Percentiles rank a stretch among this genome's conserved stretches.
These are phyloP conservation scores for Trichoderma brevicompactum DNA, from an alignment of 2,329 filamentous ascomycete species.

Conservation along the genomic window DNA sequence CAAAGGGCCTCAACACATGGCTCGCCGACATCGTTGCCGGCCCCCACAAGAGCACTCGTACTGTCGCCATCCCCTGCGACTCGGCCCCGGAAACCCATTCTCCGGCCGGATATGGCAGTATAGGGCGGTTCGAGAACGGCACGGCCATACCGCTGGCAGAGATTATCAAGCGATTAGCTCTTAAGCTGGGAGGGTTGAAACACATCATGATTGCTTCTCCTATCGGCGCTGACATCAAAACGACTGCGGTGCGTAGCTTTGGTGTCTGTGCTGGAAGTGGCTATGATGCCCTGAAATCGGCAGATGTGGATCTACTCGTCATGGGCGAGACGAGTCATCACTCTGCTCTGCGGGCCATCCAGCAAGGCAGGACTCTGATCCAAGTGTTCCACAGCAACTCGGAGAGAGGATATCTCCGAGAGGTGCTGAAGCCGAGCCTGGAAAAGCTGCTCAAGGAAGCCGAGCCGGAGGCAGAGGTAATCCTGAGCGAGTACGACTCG, in stretches of 20 bases:
- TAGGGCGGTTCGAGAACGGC: slow-evolving; percentile 47
- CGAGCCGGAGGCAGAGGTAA: slow-evolving; percentile 60
- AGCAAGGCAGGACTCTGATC: slow-evolving; percentile 80
- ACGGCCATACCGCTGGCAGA: slow-evolving; percentile 46
- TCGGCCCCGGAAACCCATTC: slow-evolving; percentile 50
- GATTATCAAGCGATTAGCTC: slow-evolving; percentile 61
- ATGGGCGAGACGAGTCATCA: slow-evolving; percentile 95
- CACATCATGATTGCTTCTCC: slow-evolving; percentile 56
- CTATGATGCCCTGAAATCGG: slow-evolving; percentile 71
- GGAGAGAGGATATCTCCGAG: slow-evolving; percentile 78
- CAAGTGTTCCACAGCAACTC: slow-evolving; percentile 93
- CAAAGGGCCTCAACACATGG: slow-evolving; percentile 89
- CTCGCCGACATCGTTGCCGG: slow-evolving; percentile 82
- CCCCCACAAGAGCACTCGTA: slow-evolving; percentile 43
- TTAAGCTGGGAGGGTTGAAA: slow-evolving; percentile 67
- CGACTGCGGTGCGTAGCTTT: slow-evolving; percentile 64
- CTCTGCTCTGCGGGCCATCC: slow-evolving; percentile 82
- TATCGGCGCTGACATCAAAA: slow-evolving; percentile 51
- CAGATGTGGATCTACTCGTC: slow-evolving; percentile 78
- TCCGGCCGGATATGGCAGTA: slow-evolving; percentile 58
- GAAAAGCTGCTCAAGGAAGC: slow-evolving; percentile 60
- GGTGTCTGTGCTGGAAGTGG: slow-evolving; percentile 92
- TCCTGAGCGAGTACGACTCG: slow-evolving; percentile 77
- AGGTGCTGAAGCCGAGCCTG: slow-evolving; percentile 70
- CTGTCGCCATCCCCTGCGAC: slow-evolving; percentile 52